Evolutionary conservation across 2,329 filamentous ascomycete species (phyloP).

Genomic region (Exophiala aquamarina): DNA sequence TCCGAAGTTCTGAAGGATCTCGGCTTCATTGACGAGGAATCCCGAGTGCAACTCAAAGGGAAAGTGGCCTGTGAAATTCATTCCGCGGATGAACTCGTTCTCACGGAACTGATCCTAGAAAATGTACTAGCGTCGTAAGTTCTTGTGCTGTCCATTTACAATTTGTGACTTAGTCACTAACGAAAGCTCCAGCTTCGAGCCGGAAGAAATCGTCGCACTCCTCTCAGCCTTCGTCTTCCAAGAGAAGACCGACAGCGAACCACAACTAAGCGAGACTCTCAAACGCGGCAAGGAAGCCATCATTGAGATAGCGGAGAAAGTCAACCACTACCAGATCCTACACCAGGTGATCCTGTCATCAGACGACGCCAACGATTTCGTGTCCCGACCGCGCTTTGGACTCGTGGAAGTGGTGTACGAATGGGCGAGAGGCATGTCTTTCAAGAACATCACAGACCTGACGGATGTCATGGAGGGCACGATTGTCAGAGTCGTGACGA

Average conservation of each 20-base stretch:
- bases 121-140: slow-evolving; percentile 95
- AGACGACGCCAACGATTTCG: slow-evolving; percentile 91
- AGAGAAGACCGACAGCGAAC: slow-evolving; percentile 84
- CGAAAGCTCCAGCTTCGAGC: slow-evolving; percentile 15
- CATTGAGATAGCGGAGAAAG: slow-evolving; percentile 84
- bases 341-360: slow-evolving; percentile 89
- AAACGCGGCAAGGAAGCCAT: slow-evolving; percentile 83
- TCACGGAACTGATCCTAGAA: slow-evolving; percentile 94
- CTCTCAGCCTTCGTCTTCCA: slow-evolving; percentile 96
- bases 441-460: slow-evolving; percentile 94
- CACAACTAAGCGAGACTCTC: slow-evolving; percentile 77
- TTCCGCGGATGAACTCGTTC: slow-evolving; percentile 90
- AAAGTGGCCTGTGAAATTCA: slow-evolving; percentile 99
- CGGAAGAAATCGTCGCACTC: slow-evolving; percentile 88
- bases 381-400: slow-evolving; percentile 81
- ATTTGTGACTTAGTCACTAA: too few relatives aligned
- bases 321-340: slow-evolving; percentile 83
- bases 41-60: slow-evolving; percentile 90
- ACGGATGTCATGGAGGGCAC: slow-evolving; percentile 97
- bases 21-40: slow-evolving; percentile 83
- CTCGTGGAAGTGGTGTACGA: slow-evolving; percentile 98
- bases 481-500: slow-evolving; percentile 90
- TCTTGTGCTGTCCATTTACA: slow-evolving; percentile 48
- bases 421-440: slow-evolving; percentile 96
- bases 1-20: slow-evolving; percentile 89